phyloP scores from a whole-genome alignment of 2,329 filamentous ascomycete genomes.

The Xylariaceae sp. region DNA sequence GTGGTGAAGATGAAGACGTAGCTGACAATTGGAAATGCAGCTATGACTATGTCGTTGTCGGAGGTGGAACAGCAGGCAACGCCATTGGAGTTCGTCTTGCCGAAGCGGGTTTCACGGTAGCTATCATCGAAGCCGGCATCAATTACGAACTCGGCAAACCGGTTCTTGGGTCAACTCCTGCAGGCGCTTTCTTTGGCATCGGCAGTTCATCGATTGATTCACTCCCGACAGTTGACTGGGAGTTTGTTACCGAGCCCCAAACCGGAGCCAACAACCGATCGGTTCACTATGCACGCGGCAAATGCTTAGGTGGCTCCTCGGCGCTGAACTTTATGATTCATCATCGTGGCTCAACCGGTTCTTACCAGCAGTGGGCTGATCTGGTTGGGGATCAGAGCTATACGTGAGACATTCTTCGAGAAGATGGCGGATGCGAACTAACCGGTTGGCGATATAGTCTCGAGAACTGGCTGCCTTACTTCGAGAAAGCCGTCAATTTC shows the following conservation, averaged over 20 bases:
- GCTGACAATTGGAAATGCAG: too few species aligned
- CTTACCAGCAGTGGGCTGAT: constrained; percentile 32
- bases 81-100: constrained; percentile 5
- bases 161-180: constrained; percentile 17
- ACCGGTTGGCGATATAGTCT: background rate
- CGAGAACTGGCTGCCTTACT: constrained; percentile 33
- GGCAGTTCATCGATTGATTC: background rate
- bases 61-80: constrained; percentile 13
- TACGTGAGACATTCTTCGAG: constrained; percentile 7
- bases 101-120: constrained; percentile 7
- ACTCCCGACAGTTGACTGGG: background rate
- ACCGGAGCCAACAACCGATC: constrained; percentile 23
- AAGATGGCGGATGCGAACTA: too few species aligned
- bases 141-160: constrained; percentile 13
- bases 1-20: too few species aligned
- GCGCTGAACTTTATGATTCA: constrained; percentile 31
- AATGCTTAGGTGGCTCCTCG: constrained; percentile 32
- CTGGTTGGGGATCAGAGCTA: constrained; percentile 31
- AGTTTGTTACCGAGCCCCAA: background rate
- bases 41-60: constrained; percentile 14
- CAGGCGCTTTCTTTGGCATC: background rate
- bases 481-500: constrained; percentile 31
- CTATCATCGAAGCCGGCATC: constrained; percentile 13
- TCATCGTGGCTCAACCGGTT: constrained; percentile 23
- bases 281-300: constrained; percentile 39